Base-by-base conservation (phyloP, 2,329 filamentous ascomycete genomes). In the Kalmusia sp. region DNA sequence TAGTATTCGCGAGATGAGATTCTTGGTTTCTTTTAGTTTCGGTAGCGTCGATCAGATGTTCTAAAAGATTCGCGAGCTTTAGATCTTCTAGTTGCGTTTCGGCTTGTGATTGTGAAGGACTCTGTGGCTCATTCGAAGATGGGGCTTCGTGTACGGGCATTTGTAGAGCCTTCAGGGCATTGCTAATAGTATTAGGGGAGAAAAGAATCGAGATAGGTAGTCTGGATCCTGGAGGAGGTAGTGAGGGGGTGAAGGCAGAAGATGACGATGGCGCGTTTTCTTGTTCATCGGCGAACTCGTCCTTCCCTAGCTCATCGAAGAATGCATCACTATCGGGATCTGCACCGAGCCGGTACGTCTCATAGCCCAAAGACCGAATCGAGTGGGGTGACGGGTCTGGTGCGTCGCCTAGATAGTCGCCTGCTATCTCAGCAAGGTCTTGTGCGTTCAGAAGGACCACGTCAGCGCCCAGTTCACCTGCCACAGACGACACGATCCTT, bases 371-470 rank as follows among this genome's bases (percentile, higher is more conserved):
- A 53, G 80, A 69, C 55, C 79, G 67, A 60, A 82, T 62, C 48
- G 77, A 65, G 27, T 72, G 64, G 11, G 74, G 68, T 80, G 31
- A 85, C 79, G 39, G 83, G 76, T 59, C 77, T n/a, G 76, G 55
- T 55, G 82, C 80, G 64, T 90, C 86, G 4, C 87, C 88, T 8
- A 93, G 74, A 63, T 92, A 91, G 37, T 85, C 81, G 2, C 87
- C 88, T 0, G 88, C 81, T 22, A 95, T 77, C 44, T 87, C 81
- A 3, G 88, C 88, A 48, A 96, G 76, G 64, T 89, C 87, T 57
- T 87, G 83, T 1, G 90, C 85, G 65, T 87, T 84, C 9, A 96
- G 69, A 17, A 84, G 82, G 27, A 95, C 76, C 3, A 93, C 67
- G 59, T 93, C 86, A 3, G 90, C 87, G 6, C 76, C 77, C 5